phyloP scores from a whole-genome alignment of 2,329 filamentous ascomycete genomes.

The Corynespora cassiicola region DNA sequence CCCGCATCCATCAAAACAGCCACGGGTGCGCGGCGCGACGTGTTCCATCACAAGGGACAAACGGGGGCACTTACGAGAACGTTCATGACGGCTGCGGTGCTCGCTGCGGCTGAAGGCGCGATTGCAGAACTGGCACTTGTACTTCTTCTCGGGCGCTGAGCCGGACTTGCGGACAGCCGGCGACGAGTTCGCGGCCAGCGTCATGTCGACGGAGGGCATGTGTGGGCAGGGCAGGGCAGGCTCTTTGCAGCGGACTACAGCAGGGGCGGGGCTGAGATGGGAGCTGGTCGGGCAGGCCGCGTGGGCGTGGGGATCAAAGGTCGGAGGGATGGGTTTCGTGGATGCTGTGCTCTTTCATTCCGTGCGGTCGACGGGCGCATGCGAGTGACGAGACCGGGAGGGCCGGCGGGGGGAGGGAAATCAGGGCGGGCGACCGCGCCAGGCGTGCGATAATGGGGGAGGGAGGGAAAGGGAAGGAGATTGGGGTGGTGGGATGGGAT shows the following conservation, averaged over 20 bases:
- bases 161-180: conserved; percentile 72
- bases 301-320: conserved; percentile 46
- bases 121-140: conserved; percentile 99
- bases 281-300: conserved; percentile 34
- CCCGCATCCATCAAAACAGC: conserved; percentile 41
- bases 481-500: conserved; percentile 21
- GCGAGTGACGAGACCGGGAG: conserved; percentile 26
- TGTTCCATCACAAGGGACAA: conserved; percentile 28
- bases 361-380: conserved; percentile 33
- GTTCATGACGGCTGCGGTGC: conserved; percentile 94
- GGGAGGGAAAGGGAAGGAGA: conserved; percentile 37
- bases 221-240: conserved; percentile 9
- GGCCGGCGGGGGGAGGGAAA: conserved; percentile 20
- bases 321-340: conserved; percentile 33
- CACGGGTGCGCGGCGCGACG: neutral
- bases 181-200: conserved; percentile 70
- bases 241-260: conserved; percentile 1
- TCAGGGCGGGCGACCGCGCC: conserved; percentile 16
- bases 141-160: conserved; percentile 90
- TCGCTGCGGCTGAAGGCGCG: conserved; percentile 97
- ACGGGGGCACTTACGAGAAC: conserved; percentile 81
- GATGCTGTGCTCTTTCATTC: conserved; percentile 36
- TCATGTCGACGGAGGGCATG: conserved; percentile 74
- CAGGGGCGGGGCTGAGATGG: conserved; percentile 17
- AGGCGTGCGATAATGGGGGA: conserved; percentile 23